Base-by-base conservation (phyloP, 768 basidiomycete species). In the Lactarius hengduanensis region DNA sequence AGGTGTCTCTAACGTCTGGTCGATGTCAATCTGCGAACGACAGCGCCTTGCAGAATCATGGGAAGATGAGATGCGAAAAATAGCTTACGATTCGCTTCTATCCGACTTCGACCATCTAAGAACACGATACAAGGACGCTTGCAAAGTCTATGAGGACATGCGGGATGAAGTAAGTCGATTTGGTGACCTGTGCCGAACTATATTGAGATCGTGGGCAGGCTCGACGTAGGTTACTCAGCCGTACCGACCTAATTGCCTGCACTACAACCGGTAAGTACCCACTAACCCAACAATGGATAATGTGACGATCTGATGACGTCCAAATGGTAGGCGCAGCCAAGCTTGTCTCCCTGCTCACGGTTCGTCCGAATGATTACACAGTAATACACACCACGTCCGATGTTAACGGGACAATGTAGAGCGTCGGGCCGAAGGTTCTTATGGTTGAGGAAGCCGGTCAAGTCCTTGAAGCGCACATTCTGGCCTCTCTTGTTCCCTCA, bases 381-480 rank as follows among this genome's bases (percentile, higher is more conserved):
- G 26, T 26, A 26, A 26, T 26, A 13, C 22, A 11, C 13, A 3
- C 18, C 2, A 6, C 41, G 28, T 28, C 20, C 28, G 0, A 6
- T 56, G n/a, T 50, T 60, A 20, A 65, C 62, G 68, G 3, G 53
- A 16, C 18, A 15, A 36, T 64, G 4, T 59, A 90, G 88, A 82
- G 83, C 16, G 72, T 91, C 5, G 76, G 73, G 8, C 90, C 90
- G 0, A 81, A 80, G 38, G 83, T 91, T 0, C 72, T 91, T 57
- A 76, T 92, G 58, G 87, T 92, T 0, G 90, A 93, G 74, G 91
- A 92, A 73, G 91, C 91, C 0, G 91, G 91, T 0, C 91, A 93
- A 75, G 88, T 92, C 1, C 80, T 92, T 32, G 91, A 92, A 75
- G 87, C 91, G 3, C 91, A 92, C 68, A 80, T 92, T 18, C 74